Base-by-base conservation (phyloP, 2,329 filamentous ascomycete species). In the Elsinoe batatas region DNA sequence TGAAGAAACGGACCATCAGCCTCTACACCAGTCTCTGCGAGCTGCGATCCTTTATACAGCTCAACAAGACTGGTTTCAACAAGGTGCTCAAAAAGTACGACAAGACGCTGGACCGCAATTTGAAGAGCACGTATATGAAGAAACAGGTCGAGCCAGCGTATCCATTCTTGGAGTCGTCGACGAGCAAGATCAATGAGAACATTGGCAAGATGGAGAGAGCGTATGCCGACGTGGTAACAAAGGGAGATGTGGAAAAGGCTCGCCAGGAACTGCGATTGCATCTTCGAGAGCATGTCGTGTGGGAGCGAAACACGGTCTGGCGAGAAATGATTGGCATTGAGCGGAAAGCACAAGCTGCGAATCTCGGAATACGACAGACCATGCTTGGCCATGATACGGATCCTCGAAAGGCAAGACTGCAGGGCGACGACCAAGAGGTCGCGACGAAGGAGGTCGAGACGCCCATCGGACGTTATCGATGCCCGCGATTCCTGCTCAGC, bases 281-380 rank as follows among this genome's bases (percentile, higher is more conserved):
- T 66, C 79, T 98, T 22, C 79, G 93, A 57, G 94, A 98, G 71
- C 93, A 98, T 69, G 91, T 98, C 17, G 91, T 97, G 0, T 98
- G 93, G 94, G 94, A 98, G 70, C 82, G 93, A 57, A 98, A 98
- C 67, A 98, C 93, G 0, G 93, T 98, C 15, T 98, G 93, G 93
- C 79, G 94, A 72, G 93, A 98, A 64, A 93, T 98, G 82, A 98
- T 98, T 68, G 93, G 91, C 54, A 91, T 98, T 63, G 94, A 98
- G 74, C 81, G 93, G 18, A 91, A 95, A 67, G 89, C 89, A 1
- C 91, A 97, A 71, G 94, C 93, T 7, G 91, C 91, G 7, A 93
- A 91, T 63, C 79, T 98, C 61, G 93, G 93, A 40, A 75, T 87
- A 51, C 74, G 81, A 18, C 83, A 87, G 61, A 88, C 88, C 0